These are phyloP conservation scores for Vanderwaltozyma yarrowii DNA, from an alignment of 805 yeast genomes.

Conservation along the genomic window DNA sequence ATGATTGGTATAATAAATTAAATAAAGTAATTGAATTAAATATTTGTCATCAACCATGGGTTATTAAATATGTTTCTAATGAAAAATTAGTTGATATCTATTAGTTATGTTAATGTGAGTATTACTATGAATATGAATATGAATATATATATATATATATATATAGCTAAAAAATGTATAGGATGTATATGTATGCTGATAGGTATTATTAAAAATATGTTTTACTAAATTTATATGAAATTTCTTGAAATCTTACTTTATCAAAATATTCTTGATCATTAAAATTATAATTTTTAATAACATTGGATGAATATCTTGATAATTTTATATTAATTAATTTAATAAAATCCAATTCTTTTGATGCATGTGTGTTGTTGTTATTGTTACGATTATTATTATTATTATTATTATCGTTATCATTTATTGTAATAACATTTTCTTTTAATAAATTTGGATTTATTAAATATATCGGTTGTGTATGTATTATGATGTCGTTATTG, in stretches of 20 bases:
- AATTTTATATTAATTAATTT: constrained; percentile 13
- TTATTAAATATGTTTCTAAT: constrained; percentile 30
- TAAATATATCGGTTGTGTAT: constrained; percentile 20
- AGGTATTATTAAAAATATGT: constrained; percentile 18
- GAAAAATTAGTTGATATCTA: neutral
- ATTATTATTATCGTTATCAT: neutral
- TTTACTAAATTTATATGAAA: constrained; percentile 25
- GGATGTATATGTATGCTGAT: no score
- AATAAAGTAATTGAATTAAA: constrained; percentile 47
- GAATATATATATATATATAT: no score
- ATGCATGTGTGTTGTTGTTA: neutral
- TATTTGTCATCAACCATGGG: constrained; percentile 55
- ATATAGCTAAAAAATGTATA: no score
- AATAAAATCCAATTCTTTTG: constrained; percentile 5
- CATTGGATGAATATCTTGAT: constrained; percentile 11
- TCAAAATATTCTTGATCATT: constrained; percentile 20
- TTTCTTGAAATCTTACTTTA: constrained; percentile 27
- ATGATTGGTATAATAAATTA: constrained; percentile 53
- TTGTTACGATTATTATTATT: neutral
- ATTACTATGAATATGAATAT: no score
- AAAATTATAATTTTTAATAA: neutral
- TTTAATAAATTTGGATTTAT: constrained; percentile 2
- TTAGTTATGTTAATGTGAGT: no score
- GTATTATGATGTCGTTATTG: constrained; percentile 10
- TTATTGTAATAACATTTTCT: neutral